Evolutionary conservation across 208 protist genomes (phyloP).

Genomic region (Leishmania amazonensis): DNA sequence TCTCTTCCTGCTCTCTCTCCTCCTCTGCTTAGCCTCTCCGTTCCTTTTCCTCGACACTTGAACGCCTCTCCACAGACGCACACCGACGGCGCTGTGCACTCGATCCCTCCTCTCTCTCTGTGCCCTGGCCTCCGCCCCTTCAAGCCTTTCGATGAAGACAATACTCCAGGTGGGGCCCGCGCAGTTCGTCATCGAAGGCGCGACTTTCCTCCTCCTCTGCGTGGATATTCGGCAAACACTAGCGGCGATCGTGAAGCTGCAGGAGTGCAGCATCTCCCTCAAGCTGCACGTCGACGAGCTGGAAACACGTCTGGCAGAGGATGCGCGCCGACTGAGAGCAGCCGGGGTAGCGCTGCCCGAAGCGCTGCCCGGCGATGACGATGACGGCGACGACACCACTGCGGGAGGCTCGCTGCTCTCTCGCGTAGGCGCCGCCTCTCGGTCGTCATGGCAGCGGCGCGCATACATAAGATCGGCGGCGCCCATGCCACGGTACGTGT

Average conservation of each 20-base stretch:
- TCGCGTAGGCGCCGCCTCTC: background rate
- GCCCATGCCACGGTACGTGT: background rate
- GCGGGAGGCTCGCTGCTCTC: background rate
- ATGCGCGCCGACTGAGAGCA: conserved; percentile 14
- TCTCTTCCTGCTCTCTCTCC: background rate
- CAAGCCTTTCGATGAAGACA: conserved; percentile 28
- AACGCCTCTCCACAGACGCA: conserved; percentile 9
- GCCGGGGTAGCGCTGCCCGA: conserved; percentile 1
- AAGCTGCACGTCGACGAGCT: conserved; percentile 23
- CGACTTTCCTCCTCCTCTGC: conserved; percentile 44
- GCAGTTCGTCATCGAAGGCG: conserved; percentile 42
- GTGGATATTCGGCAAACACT: conserved; percentile 30
- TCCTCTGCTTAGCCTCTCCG: conserved; percentile 5
- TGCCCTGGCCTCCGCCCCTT: background rate
- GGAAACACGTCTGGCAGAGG: conserved; percentile 20
- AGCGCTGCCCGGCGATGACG: background rate
- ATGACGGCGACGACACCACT: background rate
- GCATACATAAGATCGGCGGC: background rate
- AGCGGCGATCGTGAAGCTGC: conserved; percentile 24
- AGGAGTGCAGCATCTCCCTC: conserved; percentile 23
- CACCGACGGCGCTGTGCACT: background rate
- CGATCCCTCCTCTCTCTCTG: background rate
- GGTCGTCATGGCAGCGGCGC: background rate
- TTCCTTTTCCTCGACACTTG: background rate
- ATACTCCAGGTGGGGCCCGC: conserved; percentile 40